A percentile compares a stretch with the other conserved stretches of the same genome.
Conservation (phyloP, 2,329 filamentous ascomycete species). For the Knoxdaviesia proteae region DNA sequence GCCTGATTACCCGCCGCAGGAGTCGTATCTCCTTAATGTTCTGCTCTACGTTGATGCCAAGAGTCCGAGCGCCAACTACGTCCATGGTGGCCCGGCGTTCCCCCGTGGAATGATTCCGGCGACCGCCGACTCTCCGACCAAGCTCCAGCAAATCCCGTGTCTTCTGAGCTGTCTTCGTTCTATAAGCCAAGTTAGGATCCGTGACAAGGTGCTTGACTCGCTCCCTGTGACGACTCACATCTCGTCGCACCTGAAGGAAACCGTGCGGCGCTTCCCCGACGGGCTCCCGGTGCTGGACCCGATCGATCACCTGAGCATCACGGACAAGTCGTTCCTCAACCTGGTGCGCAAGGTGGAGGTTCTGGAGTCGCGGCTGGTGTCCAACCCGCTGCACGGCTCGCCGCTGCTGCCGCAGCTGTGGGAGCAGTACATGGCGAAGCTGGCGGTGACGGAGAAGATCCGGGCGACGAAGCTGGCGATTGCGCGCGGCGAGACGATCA, state of each 20-base stretch:
- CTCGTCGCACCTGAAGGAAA: conserved; percentile 53
- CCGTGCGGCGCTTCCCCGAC: conserved; percentile 76
- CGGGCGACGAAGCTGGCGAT: conserved; percentile 81
- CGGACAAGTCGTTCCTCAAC: conserved; percentile 82
- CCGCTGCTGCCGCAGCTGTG: conserved; percentile 68
- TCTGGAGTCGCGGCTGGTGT: conserved; percentile 69
- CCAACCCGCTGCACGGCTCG: conserved; percentile 82
- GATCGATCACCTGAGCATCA: conserved; percentile 89
- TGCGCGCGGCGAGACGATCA: conserved; percentile 61
- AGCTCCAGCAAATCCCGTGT: conserved; percentile 70
- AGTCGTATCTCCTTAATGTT: conserved; percentile 68
- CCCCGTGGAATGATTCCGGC: conserved; percentile 44
- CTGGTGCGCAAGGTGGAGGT: conserved; percentile 91
- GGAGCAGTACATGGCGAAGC: conserved; percentile 68
- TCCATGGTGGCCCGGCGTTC: conserved; percentile 18
- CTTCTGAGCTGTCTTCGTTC: conserved; percentile 69
- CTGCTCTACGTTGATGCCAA: conserved; percentile 39
- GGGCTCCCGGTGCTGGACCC: conserved; percentile 78
- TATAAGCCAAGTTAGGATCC: conserved; percentile 61
- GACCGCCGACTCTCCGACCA: conserved; percentile 40
- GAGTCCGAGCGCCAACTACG: conserved; percentile 17
- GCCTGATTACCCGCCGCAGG: conserved; percentile 50
- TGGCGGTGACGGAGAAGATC: conserved; percentile 55
- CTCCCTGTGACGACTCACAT: conserved; percentile 20
- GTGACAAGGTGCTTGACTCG: conserved; percentile 3